Conservation (phyloP, 2,329 filamentous ascomycete species). For the Cryphonectria radicalis region DNA sequence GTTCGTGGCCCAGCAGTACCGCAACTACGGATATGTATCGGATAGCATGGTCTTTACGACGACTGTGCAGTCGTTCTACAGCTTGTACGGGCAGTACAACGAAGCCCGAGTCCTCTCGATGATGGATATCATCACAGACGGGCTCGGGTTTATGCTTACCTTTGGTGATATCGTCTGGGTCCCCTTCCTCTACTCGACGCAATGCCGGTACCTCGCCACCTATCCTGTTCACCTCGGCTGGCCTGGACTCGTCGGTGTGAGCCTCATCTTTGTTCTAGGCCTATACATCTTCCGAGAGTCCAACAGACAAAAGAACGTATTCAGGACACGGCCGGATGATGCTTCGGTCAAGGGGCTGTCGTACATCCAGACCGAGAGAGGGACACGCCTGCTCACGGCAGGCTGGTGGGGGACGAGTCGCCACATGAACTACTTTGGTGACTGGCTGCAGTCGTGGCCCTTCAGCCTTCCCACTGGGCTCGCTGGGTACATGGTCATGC, state of each 20-base stretch:
- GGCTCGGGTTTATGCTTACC: conserved; percentile 80
- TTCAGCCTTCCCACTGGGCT: conserved; percentile 83
- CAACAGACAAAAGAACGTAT: conserved; percentile 90
- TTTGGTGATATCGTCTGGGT: conserved; percentile 19
- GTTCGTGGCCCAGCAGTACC: conserved; percentile 82
- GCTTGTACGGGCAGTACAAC: conserved; percentile 80
- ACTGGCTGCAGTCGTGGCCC: conserved; percentile 88
- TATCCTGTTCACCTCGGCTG: conserved; percentile 76
- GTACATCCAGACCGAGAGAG: conserved; percentile 79
- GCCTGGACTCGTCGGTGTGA: conserved; percentile 63
- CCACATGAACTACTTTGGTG: conserved; percentile 91
- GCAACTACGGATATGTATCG: conserved; percentile 75
- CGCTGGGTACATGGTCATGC: conserved; percentile 74
- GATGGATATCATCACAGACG: conserved; percentile 87
- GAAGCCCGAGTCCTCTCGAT: conserved; percentile 84
- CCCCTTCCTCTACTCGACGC: conserved; percentile 60
- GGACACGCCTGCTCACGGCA: conserved; percentile 76
- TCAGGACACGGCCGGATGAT: conserved; percentile 83
- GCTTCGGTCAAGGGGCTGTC: conserved; percentile 74
- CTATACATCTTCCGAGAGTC: conserved; percentile 85
- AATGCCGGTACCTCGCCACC: conserved; percentile 78
- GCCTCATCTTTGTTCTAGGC: conserved; percentile 68
- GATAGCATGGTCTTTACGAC: conserved; percentile 81
- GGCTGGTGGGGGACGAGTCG: conserved; percentile 90
- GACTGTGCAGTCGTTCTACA: conserved; percentile 76